These are phyloP conservation scores for Trapa incisa DNA, from an alignment of 345 rosid species.

Conservation along the genomic window DNA sequence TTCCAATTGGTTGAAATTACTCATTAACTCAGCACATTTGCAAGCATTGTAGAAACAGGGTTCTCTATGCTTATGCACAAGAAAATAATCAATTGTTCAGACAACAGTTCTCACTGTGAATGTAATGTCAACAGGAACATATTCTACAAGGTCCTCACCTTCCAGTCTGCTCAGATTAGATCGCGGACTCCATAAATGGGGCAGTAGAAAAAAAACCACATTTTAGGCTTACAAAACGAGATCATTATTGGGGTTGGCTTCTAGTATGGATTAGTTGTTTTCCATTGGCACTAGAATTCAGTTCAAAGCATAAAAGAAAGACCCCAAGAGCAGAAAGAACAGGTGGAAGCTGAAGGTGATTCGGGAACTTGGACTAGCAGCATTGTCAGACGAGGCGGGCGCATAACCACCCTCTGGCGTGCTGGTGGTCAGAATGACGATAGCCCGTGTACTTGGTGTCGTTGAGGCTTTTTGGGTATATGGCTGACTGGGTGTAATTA, in stretches of 20 bases:
- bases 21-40: too few relatives aligned
- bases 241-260: neutral
- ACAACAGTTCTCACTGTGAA: too few relatives aligned
- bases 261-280: neutral
- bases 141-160: too few relatives aligned
- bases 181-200: too few relatives aligned
- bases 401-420: constrained; percentile 49
- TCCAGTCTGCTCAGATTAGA: too few relatives aligned
- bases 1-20: too few relatives aligned
- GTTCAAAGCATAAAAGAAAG: constrained; percentile 1
- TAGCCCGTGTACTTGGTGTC: constrained; percentile 56
- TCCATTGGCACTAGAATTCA: neutral
- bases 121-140: too few relatives aligned
- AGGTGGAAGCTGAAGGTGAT: neutral
- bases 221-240: too few relatives aligned
- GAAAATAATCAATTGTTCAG: too few relatives aligned
- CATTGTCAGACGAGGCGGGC: constrained; percentile 16
- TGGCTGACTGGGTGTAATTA: constrained; percentile 54
- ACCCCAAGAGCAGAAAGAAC: neutral
- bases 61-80: too few relatives aligned
- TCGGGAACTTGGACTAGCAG: neutral
- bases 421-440: constrained; percentile 63
- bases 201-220: too few relatives aligned
- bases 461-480: constrained; percentile 45
- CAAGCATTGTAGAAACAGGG: too few relatives aligned